Conservation (phyloP, 148 eudicot species). For the Silene uniflora region DNA sequence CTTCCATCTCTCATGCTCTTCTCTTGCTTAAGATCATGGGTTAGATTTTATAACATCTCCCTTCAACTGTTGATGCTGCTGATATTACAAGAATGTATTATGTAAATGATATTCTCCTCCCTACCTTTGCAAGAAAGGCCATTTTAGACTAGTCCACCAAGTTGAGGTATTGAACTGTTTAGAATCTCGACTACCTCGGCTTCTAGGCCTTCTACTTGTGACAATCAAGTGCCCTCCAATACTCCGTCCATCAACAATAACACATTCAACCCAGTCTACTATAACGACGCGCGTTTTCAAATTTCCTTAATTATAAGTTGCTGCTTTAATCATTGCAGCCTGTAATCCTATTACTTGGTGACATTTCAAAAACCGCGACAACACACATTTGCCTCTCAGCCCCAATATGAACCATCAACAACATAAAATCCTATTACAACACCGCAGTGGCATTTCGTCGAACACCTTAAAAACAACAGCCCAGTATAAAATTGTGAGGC, state of each 20-base stretch:
- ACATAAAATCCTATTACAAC: no score
- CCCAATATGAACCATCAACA: not conserved
- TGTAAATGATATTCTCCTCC: not conserved
- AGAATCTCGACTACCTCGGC: not conserved
- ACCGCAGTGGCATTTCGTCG: slow-evolving; percentile 2
- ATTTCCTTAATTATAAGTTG: not conserved
- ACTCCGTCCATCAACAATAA: not conserved
- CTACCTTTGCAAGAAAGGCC: not conserved
- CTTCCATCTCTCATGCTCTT: not conserved
- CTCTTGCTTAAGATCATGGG: not conserved
- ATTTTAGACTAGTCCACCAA: not conserved
- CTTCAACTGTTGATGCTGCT: not conserved
- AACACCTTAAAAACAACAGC: slow-evolving; percentile 1
- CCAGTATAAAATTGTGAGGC: not conserved
- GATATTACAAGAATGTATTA: not conserved
- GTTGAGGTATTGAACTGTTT: not conserved
- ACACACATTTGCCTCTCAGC: not conserved
- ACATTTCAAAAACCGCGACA: not conserved
- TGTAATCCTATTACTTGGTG: not conserved
- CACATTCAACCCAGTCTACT: not conserved
- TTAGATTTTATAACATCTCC: not conserved
- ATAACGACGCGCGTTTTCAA: not conserved
- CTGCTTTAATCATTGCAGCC: not conserved
- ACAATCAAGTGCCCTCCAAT: not conserved
- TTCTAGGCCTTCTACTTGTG: not conserved